These are phyloP conservation scores for Loxodes magnus DNA, from an alignment of 73 alveolate genomes.

Conservation along the genomic window DNA sequence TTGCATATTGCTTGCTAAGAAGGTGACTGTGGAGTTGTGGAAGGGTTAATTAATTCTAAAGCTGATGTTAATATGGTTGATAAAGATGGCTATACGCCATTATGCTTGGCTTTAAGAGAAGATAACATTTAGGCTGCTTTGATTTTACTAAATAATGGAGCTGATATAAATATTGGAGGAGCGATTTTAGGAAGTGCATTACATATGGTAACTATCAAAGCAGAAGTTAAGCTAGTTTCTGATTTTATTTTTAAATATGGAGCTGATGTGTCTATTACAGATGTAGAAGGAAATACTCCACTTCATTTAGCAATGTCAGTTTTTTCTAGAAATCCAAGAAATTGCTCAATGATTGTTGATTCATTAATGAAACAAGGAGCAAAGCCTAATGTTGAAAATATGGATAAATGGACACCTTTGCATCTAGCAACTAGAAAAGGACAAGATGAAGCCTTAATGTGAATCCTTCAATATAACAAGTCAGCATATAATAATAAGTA, in stretches of 20 bases:
- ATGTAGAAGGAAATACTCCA: conserved; percentile 39
- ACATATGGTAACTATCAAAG: conserved; percentile 29
- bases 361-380: conserved; percentile 53
- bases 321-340: conserved; percentile 16
- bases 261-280: conserved; percentile 31
- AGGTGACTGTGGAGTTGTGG: conserved; percentile 42
- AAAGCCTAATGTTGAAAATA: conserved; percentile 20
- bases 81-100: conserved; percentile 35
- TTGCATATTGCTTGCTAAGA: conserved; percentile 29
- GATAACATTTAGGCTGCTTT: conserved; percentile 23
- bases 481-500: no score
- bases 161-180: conserved; percentile 43
- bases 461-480: conserved; percentile 23
- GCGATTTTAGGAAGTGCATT: conserved; percentile 39
- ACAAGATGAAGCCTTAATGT: conserved; percentile 19
- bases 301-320: conserved; percentile 30
- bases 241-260: conserved; percentile 31
- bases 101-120: conserved; percentile 34
- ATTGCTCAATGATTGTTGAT: conserved; percentile 45
- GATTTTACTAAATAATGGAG: conserved; percentile 24
- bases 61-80: conserved; percentile 23
- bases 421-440: conserved; percentile 48
- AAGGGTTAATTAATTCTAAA: conserved; percentile 9
- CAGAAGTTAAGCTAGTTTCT: conserved; percentile 13
- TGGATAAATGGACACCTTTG: conserved; percentile 35